Evolutionary conservation across 495 filamentous ascomycete species (phyloP), one percentile per base, ranked within the genome.

Genomic region (Talaromyces adpressus): DNA sequence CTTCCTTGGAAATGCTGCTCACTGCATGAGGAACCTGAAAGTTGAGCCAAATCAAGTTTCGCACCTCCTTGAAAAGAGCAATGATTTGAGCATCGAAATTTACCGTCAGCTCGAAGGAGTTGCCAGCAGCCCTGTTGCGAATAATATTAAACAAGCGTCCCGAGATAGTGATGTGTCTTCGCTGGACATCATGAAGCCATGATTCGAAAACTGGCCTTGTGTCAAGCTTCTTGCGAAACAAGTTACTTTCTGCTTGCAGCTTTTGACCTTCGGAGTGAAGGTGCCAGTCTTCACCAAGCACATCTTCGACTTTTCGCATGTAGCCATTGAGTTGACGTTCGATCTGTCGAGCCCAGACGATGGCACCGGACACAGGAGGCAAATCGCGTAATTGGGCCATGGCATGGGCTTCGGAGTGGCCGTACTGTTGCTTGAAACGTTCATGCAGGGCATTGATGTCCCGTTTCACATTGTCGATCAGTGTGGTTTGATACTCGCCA

Each of bases 31-130:
- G 94, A 29, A 99, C 90, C 60, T 89, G 86, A 72, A 89, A 98
- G 69, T 90, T 92, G 53, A 94, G 85, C 92, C 93, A 98, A 27
- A 91, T 83, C 30, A 99, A 81, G 68, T 98, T 98, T 27, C 94
- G 86, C n/a, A 96, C 95, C 77, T 99, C 94, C 70, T 99, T 99
- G 81, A 98, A 99, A 32, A 99, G 76, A 0, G 92, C 91, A 72
- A 98, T 99, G 63, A 98, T 89, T 70, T 98, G 93, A 8, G 90
- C 86, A 74, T 99, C 93, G 64, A 99, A 99, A 73, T 98, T 99
- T 70, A 99, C 91, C 4, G 82, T 84, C 16, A 99, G 82, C 73
- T 98, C 93, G 39, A 96, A 73, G 8, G 82, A 82, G 71, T 97
- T 94, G 63, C 91, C 92, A 4, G 90, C 87, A 4, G 92, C 88